Conservation (phyloP, 176 grass and related monocot species). For the barley (Hordeum vulgare) region MorexV3_pseudomolecules_assembly NC_058524.1:381977384-381977883, state of each 20-base stretch:
- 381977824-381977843: slow-evolving; percentile 38
- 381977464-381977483: slow-evolving; percentile 31
- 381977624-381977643: slow-evolving; percentile 24
- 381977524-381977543: background rate
- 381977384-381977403: background rate
- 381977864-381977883: background rate
- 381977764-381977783: slow-evolving; percentile 1
- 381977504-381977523: background rate
- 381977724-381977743: no score
- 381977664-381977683: slow-evolving; percentile 18
- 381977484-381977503: background rate
- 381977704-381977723: background rate
- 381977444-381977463: background rate
- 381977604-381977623: slow-evolving; percentile 32
- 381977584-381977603: background rate
- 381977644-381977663: slow-evolving; percentile 40
- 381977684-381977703: background rate
- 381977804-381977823: slow-evolving; percentile 26
- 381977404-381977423: slow-evolving; percentile 6
- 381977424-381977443: slow-evolving; percentile 42
- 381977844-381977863: slow-evolving; percentile 16
- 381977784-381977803: slow-evolving; percentile 35
- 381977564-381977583: background rate
- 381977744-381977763: background rate
- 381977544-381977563: background rate